Evolutionary conservation across 148 eudicot genomes (phyloP).

Genomic region (Linanthus parryae): DNA sequence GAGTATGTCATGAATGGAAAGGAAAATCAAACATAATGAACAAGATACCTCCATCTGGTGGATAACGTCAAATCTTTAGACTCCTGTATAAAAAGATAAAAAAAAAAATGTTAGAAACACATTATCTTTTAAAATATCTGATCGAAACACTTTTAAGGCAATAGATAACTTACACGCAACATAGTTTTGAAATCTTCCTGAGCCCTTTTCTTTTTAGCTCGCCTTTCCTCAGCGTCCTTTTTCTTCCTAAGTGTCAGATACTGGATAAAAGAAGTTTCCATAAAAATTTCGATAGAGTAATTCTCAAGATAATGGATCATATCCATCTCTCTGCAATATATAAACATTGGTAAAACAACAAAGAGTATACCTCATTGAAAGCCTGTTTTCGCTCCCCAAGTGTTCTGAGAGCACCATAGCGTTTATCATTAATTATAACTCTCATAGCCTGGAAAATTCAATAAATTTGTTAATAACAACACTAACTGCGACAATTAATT

Average conservation of each 20-base stretch:
- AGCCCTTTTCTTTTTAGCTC: slow-evolving; percentile 68
- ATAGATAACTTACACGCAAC: slow-evolving; percentile 61
- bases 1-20: too few relatives aligned
- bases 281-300: too few relatives aligned
- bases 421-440: slow-evolving; percentile 77
- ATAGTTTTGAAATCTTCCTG: slow-evolving; percentile 75
- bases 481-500: background rate
- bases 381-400: slow-evolving; percentile 91
- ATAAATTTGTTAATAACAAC: slow-evolving; percentile 12
- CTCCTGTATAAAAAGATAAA: slow-evolving; percentile 50
- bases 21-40: background rate
- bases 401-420: slow-evolving; percentile 81
- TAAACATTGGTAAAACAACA: too few relatives aligned
- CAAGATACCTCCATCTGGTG: slow-evolving; percentile 74
- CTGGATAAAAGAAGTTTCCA: slow-evolving; percentile 30
- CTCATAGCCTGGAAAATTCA: slow-evolving; percentile 67
- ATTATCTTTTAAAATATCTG: too few relatives aligned
- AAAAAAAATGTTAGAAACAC: too few relatives aligned
- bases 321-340: too few relatives aligned
- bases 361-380: slow-evolving; percentile 92
- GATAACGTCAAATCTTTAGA: slow-evolving; percentile 59
- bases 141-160: slow-evolving; percentile 1
- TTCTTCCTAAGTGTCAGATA: slow-evolving; percentile 63
- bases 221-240: slow-evolving; percentile 90
- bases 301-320: too few relatives aligned